These are phyloP conservation scores for Leishmania tropica DNA, from an alignment of 208 protist species.

Conservation along the genomic window DNA sequence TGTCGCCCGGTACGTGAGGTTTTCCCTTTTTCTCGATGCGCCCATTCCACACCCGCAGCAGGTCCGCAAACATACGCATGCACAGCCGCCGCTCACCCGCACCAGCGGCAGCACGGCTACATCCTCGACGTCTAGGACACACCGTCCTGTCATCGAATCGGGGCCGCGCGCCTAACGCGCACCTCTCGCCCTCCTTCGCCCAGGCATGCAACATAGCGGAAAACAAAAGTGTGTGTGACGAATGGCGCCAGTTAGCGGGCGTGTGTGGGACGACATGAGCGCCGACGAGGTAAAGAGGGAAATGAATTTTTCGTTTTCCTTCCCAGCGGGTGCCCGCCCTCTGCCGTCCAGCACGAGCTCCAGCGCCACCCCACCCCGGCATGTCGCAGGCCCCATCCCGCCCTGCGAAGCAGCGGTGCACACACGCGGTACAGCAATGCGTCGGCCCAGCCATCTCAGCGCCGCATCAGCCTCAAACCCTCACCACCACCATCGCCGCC, in stretches of 20 bases:
- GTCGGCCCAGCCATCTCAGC: neutral
- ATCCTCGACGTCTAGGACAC: neutral
- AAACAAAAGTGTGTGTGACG: neutral
- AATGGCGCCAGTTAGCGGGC: neutral
- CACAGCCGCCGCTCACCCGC: neutral
- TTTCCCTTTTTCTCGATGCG: too few relatives aligned
- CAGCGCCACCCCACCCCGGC: neutral
- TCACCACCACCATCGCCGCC: neutral
- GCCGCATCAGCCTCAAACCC: neutral
- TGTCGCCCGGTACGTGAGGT: too few relatives aligned
- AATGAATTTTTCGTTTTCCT: neutral
- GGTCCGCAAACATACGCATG: neutral
- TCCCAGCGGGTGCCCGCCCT: neutral
- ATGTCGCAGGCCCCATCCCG: neutral
- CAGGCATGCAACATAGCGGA: neutral
- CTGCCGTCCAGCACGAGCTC: neutral
- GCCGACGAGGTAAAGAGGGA: neutral
- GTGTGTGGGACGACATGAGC: neutral
- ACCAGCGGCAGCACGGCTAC: neutral
- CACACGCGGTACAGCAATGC: neutral
- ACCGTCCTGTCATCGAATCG: neutral
- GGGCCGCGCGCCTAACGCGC: neutral
- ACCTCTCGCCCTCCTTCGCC: neutral
- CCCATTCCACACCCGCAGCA: neutral
- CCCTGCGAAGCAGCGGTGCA: neutral